Percentiles rank a stretch among this genome's conserved stretches.
These are phyloP conservation scores for Anthostomella pinea DNA, from an alignment of 2,329 filamentous ascomycete genomes.

Conservation along the genomic window DNA sequence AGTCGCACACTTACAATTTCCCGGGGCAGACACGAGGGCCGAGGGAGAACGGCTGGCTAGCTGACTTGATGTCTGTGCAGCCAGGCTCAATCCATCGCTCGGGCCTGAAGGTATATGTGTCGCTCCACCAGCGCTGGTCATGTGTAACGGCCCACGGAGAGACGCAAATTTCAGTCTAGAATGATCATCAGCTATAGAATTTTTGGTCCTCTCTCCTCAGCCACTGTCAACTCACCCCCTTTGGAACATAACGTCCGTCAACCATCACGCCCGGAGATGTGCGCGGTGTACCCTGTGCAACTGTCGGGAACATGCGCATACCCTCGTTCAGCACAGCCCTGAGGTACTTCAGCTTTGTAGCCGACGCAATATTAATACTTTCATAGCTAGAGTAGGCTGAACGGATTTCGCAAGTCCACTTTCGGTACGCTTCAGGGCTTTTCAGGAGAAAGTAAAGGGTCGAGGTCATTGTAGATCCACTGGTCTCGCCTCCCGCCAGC, in stretches of 20 bases:
- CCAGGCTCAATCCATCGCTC: not conserved
- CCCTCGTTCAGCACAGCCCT: slow-evolving; percentile 9
- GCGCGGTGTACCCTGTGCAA: slow-evolving; percentile 5
- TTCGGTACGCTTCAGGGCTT: not conserved
- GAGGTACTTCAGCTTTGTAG: slow-evolving; percentile 8
- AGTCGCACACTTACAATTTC: not conserved
- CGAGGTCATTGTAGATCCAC: slow-evolving; percentile 1
- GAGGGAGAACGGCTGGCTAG: not conserved
- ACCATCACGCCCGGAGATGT: slow-evolving; percentile 3
- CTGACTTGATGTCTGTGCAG: not conserved
- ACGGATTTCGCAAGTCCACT: slow-evolving; percentile 1
- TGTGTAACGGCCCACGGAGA: not conserved
- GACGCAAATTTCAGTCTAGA: not conserved
- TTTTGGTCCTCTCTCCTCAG: too few relatives aligned
- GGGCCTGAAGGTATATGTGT: not conserved
- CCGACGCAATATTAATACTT: slow-evolving; percentile 5
- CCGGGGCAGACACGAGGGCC: not conserved
- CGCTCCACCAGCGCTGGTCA: not conserved
- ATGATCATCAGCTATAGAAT: too few relatives aligned
- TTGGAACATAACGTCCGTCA: slow-evolving; percentile 4
- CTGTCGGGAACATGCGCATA: slow-evolving; percentile 4
- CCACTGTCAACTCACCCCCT: too few relatives aligned
- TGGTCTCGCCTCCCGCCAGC: slow-evolving; percentile 11
- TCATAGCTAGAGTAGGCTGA: slow-evolving; percentile 1
- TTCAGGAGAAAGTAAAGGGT: slow-evolving; percentile 5